phyloP scores from a whole-genome alignment of 2,329 filamentous ascomycete species.

The Paraphoma chrysanthemicola region DNA sequence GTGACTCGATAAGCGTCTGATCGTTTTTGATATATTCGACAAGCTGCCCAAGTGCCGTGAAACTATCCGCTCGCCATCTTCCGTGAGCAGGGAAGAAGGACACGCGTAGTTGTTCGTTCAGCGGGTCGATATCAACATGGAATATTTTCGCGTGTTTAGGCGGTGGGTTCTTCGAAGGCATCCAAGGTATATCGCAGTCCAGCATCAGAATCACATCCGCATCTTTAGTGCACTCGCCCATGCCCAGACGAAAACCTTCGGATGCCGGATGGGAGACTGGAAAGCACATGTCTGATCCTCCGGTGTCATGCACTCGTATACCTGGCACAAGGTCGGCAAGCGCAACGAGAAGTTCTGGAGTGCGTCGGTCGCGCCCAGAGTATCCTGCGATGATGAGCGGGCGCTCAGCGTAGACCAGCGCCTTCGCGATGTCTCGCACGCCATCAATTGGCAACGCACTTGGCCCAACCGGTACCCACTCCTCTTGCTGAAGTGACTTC shows the following conservation, averaged over 20 bases:
- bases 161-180: conserved; percentile 56
- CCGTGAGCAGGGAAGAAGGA: conserved; percentile 73
- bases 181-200: conserved; percentile 33
- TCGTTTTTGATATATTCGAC: conserved; percentile 25
- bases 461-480: conserved; percentile 21
- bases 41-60: conserved; percentile 53
- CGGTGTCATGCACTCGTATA: conserved; percentile 22
- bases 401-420: conserved; percentile 16
- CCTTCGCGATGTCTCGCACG: conserved; percentile 9
- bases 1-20: neutral
- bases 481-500: conserved; percentile 21
- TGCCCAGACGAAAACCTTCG: conserved; percentile 15
- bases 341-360: conserved; percentile 13
- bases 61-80: conserved; percentile 71
- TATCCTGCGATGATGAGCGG: conserved; percentile 31
- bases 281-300: conserved; percentile 26
- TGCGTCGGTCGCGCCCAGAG: conserved; percentile 17
- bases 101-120: conserved; percentile 76
- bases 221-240: conserved; percentile 17
- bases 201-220: conserved; percentile 25
- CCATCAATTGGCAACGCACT: conserved; percentile 22
- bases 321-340: conserved; percentile 19
- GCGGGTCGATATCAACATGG: conserved; percentile 70
- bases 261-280: conserved; percentile 25
- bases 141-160: conserved; percentile 62